Base-by-base conservation (phyloP, 441 rosid genomes). In the Raphanus hybrid region DNA sequence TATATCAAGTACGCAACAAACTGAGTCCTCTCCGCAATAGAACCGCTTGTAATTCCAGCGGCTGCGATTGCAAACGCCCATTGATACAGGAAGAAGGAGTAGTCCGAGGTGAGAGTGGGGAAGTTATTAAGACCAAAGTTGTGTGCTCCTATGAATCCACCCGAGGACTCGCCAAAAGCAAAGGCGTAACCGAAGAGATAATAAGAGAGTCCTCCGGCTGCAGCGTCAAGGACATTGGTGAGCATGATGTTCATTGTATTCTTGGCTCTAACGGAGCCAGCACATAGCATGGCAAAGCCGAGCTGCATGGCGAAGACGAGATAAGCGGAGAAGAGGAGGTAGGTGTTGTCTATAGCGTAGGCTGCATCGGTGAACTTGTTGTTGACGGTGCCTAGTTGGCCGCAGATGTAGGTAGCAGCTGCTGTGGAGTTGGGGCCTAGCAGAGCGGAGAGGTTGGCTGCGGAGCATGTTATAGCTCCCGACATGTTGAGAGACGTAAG, bases 251-350 rank as follows among this genome's bases (percentile, higher is more conserved):
- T 93, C 97, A 91, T 91, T 37, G 98, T 87, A 82, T 91, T 93
- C 73, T 93, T 93, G 73, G 95, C 93, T 18, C 97, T 87, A 52
- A 93, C 98, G 39, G 98, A 93, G 8, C 98, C 98, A 27, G 95
- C 97, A 63, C 97, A 91, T 50, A 93, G 92, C 97, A 93, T 93
- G 75, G 97, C 69, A 64, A 64, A 64, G 54, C 98, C 96, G 0
- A 93, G 90, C 77, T 93, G 98, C 98, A 93, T 93, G 63, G 96
- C 82, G 82, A 93, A 93, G 75, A 91, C 96, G n/a, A 93, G 91
- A 83, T 93, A 93, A 34, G 70, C 96, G 0, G 97, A 93, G 87
- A 93, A 93, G 81, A 93, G 92, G 58, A 93, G 96, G 84, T 84
- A 93, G 11, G 98, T 93, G 80, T 78, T 85, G 91, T 93, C 96